phyloP scores from a whole-genome alignment of 805 yeast species.

The Saturnispora saitoi region DNA sequence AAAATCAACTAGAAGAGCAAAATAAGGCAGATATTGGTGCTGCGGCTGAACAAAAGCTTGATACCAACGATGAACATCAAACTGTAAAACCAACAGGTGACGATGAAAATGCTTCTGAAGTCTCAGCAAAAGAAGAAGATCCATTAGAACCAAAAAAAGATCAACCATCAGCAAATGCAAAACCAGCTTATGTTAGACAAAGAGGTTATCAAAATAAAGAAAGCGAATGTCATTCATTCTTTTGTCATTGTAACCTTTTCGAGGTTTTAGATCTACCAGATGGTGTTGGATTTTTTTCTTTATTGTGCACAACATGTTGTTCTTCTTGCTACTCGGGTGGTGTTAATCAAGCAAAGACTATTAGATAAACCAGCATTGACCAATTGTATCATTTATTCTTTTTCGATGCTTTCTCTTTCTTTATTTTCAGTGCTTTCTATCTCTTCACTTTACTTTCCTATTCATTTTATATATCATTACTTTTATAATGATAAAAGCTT shows the following conservation, averaged over 20 bases:
- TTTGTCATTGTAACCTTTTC: conserved; percentile 14
- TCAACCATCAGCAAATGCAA: conserved; percentile 7
- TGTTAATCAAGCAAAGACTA: conserved; percentile 7
- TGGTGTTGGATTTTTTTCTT: neutral
- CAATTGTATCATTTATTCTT: too few species aligned
- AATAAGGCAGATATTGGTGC: too few species aligned
- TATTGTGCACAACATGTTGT: conserved; percentile 8
- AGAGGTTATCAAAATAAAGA: conserved; percentile 23
- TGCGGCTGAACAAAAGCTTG: too few species aligned
- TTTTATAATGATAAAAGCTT: neutral
- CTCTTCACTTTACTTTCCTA: too few species aligned
- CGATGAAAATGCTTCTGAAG: neutral
- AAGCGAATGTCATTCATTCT: conserved; percentile 25
- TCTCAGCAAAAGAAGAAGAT: neutral
- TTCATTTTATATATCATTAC: neutral
- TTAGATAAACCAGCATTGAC: neutral
- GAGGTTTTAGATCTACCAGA: conserved; percentile 12
- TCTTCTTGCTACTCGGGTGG: conserved; percentile 3
- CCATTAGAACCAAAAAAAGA: neutral
- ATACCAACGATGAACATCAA: neutral
- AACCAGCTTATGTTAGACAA: conserved; percentile 11
- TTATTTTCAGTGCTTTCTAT: too few species aligned
- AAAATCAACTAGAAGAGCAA: too few species aligned
- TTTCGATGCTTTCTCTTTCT: too few species aligned
- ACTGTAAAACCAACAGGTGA: neutral